Percentiles rank a stretch among this genome's conserved stretches.
These are phyloP conservation scores for Claviceps sp. DNA, from an alignment of 2,329 filamentous ascomycete species.

Conservation along the genomic window DNA sequence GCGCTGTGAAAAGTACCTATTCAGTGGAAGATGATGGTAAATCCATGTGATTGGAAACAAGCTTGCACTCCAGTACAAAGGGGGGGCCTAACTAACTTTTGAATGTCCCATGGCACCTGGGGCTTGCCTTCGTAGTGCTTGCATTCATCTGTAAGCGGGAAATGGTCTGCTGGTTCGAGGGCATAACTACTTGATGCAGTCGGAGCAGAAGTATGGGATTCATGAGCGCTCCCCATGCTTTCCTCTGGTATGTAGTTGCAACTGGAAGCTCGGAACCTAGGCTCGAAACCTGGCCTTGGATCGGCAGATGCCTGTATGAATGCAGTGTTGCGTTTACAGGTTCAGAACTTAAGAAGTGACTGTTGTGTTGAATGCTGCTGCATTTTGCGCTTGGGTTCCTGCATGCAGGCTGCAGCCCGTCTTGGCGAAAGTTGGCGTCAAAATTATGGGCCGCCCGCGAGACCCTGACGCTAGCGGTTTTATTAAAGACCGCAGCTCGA, in stretches of 20 bases:
- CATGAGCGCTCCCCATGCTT: constrained; percentile 8
- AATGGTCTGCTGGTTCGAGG: constrained; percentile 29
- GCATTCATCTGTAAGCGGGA: constrained; percentile 48
- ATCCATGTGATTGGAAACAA: not conserved
- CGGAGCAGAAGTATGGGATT: constrained; percentile 6
- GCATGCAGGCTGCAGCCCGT: too few relatives aligned
- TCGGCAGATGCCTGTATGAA: too few relatives aligned
- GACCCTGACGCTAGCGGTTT: not conserved
- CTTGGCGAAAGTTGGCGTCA: not conserved
- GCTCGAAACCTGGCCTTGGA: too few relatives aligned
- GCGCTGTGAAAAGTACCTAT: constrained; percentile 80
- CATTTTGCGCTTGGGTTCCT: too few relatives aligned
- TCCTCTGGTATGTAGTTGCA: not conserved
- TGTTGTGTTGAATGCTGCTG: too few relatives aligned
- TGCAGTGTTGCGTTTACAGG: too few relatives aligned
- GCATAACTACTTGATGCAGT: constrained; percentile 9
- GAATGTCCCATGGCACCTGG: constrained; percentile 70
- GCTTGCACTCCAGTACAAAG: not conserved
- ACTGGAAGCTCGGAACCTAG: too few relatives aligned
- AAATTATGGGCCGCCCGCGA: not conserved
- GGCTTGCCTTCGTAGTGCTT: constrained; percentile 59
- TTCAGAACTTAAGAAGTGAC: too few relatives aligned
- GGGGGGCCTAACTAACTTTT: constrained; percentile 49
- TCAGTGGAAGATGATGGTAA: not conserved
- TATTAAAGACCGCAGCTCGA: too few relatives aligned